Base-by-base conservation (phyloP, 306 rosid genomes). In the Abrus precatorius region DNA sequence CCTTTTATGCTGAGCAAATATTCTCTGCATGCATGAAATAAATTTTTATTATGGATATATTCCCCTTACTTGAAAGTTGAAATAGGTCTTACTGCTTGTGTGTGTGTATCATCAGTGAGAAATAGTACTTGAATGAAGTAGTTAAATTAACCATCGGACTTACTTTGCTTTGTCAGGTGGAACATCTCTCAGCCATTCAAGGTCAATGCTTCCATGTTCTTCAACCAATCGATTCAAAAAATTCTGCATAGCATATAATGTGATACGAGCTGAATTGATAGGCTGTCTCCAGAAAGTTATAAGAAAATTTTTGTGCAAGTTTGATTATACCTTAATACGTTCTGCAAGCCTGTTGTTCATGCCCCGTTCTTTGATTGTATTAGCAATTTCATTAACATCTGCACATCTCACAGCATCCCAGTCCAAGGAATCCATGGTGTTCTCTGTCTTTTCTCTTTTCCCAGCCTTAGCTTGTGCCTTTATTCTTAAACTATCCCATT, bases 161-260 rank as follows among this genome's bases (percentile, higher is more conserved):
- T 92, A 96, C 99, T 96, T 96, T 79, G 93, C 97, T 85, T 89
- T 87, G 86, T 96, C 99, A 53, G 99, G 98, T 69, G 97, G 92
- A 85, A 93, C 98, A n/a, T 93, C 97, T 78, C 99, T 89, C 59
- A 96, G 80, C 99, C 99, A 96, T 88, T 96, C 99, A 34, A 96
- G 97, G 82, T 93, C 90, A 82, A 84, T 80, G 76, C 90, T 86
- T 75, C 97, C 97, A 33, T 96, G 98, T 57, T 96, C 98, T 80
- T 84, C 88, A 68, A 92, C 92, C 85, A 96, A 80, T 41, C 97
- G 94, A 84, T 96, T 87, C 61, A 96, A 89, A 84, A 96, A 96
- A 81, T 84, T 85, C 99, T 96, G 93, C 88, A 82, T 28, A 82
- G 74, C 68, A 63, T 72, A 80, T 76, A 82, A 85, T 61, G 87